A percentile compares a stretch with the other conserved stretches of the same genome.
Evolutionary conservation across 2,329 filamentous ascomycete species (phyloP).

Genomic region (Aspergillus fumigatiaffinis): DNA sequence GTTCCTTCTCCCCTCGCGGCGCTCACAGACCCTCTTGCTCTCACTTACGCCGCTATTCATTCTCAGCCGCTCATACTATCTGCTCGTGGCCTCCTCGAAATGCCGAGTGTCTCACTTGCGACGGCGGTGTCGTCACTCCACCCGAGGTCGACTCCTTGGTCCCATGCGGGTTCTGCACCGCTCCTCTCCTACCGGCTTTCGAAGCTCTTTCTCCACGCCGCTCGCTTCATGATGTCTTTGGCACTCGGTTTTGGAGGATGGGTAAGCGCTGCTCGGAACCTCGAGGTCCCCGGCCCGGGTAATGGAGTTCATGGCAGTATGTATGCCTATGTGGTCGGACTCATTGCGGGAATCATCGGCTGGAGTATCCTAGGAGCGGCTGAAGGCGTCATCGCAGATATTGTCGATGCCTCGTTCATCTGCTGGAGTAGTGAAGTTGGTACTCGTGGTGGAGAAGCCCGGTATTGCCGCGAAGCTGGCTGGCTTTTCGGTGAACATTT

Average conservation of each 20-base stretch:
- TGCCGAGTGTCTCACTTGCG: conserved; percentile 72
- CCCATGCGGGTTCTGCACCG: conserved; percentile 42
- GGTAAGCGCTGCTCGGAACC: conserved; percentile 82
- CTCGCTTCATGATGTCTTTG: conserved; percentile 84
- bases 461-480: conserved; percentile 89
- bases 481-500: conserved; percentile 70
- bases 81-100: conserved; percentile 73
- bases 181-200: conserved; percentile 86
- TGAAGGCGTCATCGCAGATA: conserved; percentile 81
- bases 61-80: conserved; percentile 76
- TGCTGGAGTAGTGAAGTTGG: conserved; percentile 90
- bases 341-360: conserved; percentile 90
- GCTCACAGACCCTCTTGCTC: conserved; percentile 82
- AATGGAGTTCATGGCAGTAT: conserved; percentile 65
- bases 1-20: conserved; percentile 81
- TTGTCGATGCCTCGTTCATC: conserved; percentile 82
- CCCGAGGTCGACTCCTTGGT: conserved; percentile 42
- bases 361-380: conserved; percentile 90
- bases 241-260: conserved; percentile 92
- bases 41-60: conserved; percentile 93
- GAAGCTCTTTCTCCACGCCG: conserved; percentile 86
- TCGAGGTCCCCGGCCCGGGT: conserved; percentile 56
- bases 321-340: conserved; percentile 89
- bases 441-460: conserved; percentile 57
- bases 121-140: conserved; percentile 63